phyloP scores from a whole-genome alignment of 2,329 filamentous ascomycete genomes.

The Plectosphaerella cucumerina region DNA sequence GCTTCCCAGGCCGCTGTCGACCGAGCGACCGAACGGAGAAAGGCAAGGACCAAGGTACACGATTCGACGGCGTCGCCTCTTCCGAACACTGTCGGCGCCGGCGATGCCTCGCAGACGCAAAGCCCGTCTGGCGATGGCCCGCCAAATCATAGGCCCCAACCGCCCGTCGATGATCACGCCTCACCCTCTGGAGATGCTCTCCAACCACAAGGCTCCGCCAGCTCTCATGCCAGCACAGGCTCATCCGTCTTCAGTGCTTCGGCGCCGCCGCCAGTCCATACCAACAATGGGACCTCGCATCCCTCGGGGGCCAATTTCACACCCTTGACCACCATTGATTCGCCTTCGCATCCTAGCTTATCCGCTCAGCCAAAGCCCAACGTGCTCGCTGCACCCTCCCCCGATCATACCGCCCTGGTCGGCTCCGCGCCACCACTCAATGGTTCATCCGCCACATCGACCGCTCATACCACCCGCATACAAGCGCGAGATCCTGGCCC shows the following conservation, averaged over 20 bases:
- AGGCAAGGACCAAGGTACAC: slow-evolving; percentile 47
- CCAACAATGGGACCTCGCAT: slow-evolving; percentile 36
- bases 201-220: slow-evolving; percentile 68
- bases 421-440: slow-evolving; percentile 22
- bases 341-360: slow-evolving; percentile 44
- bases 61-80: slow-evolving; percentile 20
- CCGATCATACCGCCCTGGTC: slow-evolving; percentile 27
- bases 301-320: slow-evolving; percentile 40
- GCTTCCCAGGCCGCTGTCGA: slow-evolving; percentile 64
- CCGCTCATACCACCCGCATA: slow-evolving; percentile 34
- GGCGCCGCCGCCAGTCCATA: slow-evolving; percentile 30
- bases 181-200: slow-evolving; percentile 61
- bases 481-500: slow-evolving; percentile 54
- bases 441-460: slow-evolving; percentile 25
- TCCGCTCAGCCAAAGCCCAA: slow-evolving; percentile 48
- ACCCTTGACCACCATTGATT: slow-evolving; percentile 48
- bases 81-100: slow-evolving; percentile 18
- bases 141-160: slow-evolving; percentile 29
- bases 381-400: slow-evolving; percentile 47
- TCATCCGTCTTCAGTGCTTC: slow-evolving; percentile 66
- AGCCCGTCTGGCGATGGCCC: slow-evolving; percentile 9
- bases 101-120: slow-evolving; percentile 8
- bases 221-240: slow-evolving; percentile 65
- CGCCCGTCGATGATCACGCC: slow-evolving; percentile 51
- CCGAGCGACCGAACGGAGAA: slow-evolving; percentile 57